Base-by-base conservation (phyloP, 2,329 filamentous ascomycete species). In the Curvularia sp. region DNA sequence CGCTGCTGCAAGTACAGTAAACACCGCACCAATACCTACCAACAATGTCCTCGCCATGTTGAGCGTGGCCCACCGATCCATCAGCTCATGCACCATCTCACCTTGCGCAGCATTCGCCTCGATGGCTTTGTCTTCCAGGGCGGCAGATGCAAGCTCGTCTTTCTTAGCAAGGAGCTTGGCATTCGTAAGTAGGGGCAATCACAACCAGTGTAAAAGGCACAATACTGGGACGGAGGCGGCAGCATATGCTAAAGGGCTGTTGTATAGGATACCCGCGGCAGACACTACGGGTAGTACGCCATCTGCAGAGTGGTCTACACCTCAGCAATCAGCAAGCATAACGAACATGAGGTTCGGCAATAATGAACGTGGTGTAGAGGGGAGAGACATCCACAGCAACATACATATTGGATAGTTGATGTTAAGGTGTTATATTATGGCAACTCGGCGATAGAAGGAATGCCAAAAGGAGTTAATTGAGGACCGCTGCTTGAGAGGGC, bases 11-110 rank as follows among this genome's bases (percentile, higher is more conserved):
- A 68, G 63, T 10, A 70, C 57, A 1, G 69, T 66, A 27, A 67
- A 67, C 15, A 76, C 42, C 0, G 68, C 58, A 1, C 68, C 71
- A 1, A 67, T 66, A 6, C 66, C 74, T 2, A 74, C 65, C 8
- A 81, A 64, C 7, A 75, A 53, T 2, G 77, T 75, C 18, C 82
- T 69, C 5, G 73, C 79, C 34, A 87, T 61, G 65, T 86, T 86
- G 65, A 86, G 67, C 49, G 79, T 74, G 3, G 78, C 84, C 85
- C 85, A 88, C 57, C 75, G 77, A 65, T 87, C 84, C 36, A 87
- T 78, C 64, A 87, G 70, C 57, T 75, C 78, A 71, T 85, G 83
- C 7, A 78, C 77, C 0, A 77, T 82, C 74, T 83, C 80, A 43
- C 78, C 79, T 52, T 78, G 72, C 27, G 66, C 69, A 28, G 77